Evolutionary conservation across 192 early-diverging fungal species (phyloP), one percentile per base, ranked within the genome.

Genomic region (Coemansia javaensis): DNA sequence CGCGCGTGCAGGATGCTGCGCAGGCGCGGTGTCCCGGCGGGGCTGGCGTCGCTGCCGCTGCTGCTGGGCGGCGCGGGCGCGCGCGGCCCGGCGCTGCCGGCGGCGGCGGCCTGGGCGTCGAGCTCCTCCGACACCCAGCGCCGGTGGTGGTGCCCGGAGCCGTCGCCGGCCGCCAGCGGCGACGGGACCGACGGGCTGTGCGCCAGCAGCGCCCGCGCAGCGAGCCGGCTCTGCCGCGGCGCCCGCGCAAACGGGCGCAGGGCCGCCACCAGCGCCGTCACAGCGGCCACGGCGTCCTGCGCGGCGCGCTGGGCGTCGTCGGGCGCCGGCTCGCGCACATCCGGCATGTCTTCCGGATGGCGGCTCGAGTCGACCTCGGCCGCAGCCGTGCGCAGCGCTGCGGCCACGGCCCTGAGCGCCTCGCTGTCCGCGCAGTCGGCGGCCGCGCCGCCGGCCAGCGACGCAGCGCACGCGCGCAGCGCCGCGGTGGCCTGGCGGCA

Each of bases 61-160:
- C 50, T 44, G 41, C 49, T 40, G 25, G 20, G 42, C 30, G 50
- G 11, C 22, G 31, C 48, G 1, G 45, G 34, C 11, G 35, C 35
- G 12, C 14, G 4, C 5, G 25, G 18, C 7, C 18, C n/a, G n/a
- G n/a, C 20, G 34, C 14, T 20, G 14, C 4, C 25, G 28, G 52
- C 4, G 2, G 34, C n/a, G 7, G 33, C 12, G 0, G 56, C 4
- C 21, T 58, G 58, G 40, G 35, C 47, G 32, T 66, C 63, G 17
- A 74, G 40, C 21, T 74, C 63, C 32, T 66, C 59, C 1, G 63
- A 66, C 7, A 56, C 63, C 70, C 70, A 74, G 45, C 70, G 63
- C 15, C 70, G 58, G 40, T 64, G 68, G 40, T 64, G 68, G 8
- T 37, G 63, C 50, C 22, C 31, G 15, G 48, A n/a, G 32, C 47